Conservation (phyloP, 129 eudicot genomes). For the Arctium lappa region DNA sequence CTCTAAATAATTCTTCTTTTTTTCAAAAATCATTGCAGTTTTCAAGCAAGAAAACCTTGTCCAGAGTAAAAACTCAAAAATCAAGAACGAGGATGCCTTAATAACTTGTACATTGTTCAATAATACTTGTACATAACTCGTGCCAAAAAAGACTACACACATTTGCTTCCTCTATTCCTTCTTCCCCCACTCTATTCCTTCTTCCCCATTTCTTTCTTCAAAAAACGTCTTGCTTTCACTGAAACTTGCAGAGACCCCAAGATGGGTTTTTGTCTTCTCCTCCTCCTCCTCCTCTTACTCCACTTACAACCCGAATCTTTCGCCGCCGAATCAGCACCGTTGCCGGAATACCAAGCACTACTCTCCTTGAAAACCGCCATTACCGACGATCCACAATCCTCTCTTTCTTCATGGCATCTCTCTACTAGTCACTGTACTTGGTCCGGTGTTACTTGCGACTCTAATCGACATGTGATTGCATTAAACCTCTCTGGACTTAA, state of each 20-base stretch:
- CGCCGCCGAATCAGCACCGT: constrained; percentile 34
- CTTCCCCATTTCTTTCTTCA: constrained; percentile 2
- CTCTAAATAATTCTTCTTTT: background rate
- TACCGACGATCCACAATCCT: constrained; percentile 55
- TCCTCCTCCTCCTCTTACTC: constrained; percentile 25
- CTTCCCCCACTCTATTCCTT: background rate
- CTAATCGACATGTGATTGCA: constrained; percentile 52
- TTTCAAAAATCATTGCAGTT: background rate
- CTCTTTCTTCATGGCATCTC: constrained; percentile 59
- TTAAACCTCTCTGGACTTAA: constrained; percentile 51
- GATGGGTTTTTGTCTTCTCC: constrained; percentile 24
- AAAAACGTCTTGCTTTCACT: background rate
- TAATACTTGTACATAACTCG: background rate
- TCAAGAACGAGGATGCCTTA: background rate
- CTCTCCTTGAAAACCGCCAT: constrained; percentile 68
- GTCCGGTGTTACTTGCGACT: constrained; percentile 71
- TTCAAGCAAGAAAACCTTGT: background rate
- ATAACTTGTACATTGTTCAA: background rate
- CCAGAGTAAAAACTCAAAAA: background rate
- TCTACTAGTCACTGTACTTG: constrained; percentile 70
- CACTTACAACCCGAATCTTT: constrained; percentile 11
- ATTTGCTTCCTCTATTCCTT: background rate
- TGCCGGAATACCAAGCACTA: constrained; percentile 59
- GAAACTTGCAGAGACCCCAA: constrained; percentile 10
- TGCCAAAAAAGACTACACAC: background rate